These are phyloP conservation scores for Podospora anserina DNA, from an alignment of 495 filamentous ascomycete genomes.

Conservation along the genomic window DNA sequence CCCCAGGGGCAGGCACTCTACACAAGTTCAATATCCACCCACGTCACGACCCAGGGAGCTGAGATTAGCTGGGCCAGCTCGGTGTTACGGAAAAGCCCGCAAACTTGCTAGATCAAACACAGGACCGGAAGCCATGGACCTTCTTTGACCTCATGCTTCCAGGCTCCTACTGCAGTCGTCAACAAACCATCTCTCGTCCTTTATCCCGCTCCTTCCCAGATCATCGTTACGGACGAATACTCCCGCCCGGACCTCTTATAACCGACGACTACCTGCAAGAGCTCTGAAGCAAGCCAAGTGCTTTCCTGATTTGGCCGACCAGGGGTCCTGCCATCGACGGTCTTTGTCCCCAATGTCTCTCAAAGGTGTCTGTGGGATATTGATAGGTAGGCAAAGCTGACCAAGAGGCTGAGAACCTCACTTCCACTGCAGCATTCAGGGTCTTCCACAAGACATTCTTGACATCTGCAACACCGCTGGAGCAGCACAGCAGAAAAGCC, in stretches of 20 bases:
- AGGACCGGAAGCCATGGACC: background rate
- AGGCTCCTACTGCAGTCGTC: background rate
- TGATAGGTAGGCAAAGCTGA: background rate
- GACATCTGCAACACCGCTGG: background rate
- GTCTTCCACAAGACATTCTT: background rate
- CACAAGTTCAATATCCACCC: background rate
- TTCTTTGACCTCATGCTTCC: background rate
- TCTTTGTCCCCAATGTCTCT: background rate
- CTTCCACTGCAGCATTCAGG: background rate
- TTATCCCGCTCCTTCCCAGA: background rate
- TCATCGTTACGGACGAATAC: background rate
- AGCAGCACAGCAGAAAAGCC: constrained; percentile 3
- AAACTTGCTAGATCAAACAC: background rate
- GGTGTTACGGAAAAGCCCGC: background rate
- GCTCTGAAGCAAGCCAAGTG: background rate
- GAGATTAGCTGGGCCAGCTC: background rate
- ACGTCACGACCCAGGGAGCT: background rate
- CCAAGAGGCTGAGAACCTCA: background rate
- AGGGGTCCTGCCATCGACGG: background rate
- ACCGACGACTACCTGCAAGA: background rate
- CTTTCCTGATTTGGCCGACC: background rate
- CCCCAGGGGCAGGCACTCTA: background rate
- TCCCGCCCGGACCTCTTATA: background rate
- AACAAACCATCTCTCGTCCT: background rate
- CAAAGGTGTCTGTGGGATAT: background rate